A percentile compares a stretch with the other conserved stretches of the same genome.
Conservation (phyloP, 148 eudicot genomes). For the Nepenthes mirabilis region DNA sequence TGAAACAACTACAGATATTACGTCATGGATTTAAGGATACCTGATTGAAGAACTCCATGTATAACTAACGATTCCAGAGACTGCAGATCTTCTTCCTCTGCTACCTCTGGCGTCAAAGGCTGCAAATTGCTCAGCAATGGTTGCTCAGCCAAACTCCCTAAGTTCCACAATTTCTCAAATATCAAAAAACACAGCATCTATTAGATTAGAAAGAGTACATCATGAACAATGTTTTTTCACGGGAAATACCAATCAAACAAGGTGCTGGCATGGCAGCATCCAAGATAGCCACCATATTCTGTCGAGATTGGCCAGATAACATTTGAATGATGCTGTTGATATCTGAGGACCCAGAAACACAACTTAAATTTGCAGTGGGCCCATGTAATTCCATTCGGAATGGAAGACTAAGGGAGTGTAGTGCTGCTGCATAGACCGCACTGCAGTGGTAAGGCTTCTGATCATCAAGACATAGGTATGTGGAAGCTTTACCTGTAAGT, state of each 20-base stretch:
- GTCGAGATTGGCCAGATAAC: conserved; percentile 60
- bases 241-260: conserved; percentile 44
- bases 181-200: background rate
- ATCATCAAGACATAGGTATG: conserved; percentile 43
- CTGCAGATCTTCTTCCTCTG: conserved; percentile 65
- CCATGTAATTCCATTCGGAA: conserved; percentile 62
- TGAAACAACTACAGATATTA: no score
- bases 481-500: conserved; percentile 40
- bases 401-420: conserved; percentile 75
- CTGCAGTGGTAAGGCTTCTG: conserved; percentile 68
- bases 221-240: background rate
- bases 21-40: conserved; percentile 9
- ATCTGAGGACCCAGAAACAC: conserved; percentile 43
- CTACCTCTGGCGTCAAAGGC: conserved; percentile 57
- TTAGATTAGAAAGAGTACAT: background rate
- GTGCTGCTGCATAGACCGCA: conserved; percentile 88
- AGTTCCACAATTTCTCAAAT: conserved; percentile 6
- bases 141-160: conserved; percentile 38
- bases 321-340: conserved; percentile 51
- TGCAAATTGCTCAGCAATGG: conserved; percentile 46
- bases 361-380: conserved; percentile 37
- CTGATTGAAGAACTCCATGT: conserved; percentile 65
- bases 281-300: conserved; percentile 53
- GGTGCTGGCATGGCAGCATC: conserved; percentile 82
- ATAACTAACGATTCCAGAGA: conserved; percentile 52